Percentiles rank a stretch among this genome's conserved stretches.
Conservation (phyloP, 208 protist species). For the Angomonas ambiguus region DNA sequence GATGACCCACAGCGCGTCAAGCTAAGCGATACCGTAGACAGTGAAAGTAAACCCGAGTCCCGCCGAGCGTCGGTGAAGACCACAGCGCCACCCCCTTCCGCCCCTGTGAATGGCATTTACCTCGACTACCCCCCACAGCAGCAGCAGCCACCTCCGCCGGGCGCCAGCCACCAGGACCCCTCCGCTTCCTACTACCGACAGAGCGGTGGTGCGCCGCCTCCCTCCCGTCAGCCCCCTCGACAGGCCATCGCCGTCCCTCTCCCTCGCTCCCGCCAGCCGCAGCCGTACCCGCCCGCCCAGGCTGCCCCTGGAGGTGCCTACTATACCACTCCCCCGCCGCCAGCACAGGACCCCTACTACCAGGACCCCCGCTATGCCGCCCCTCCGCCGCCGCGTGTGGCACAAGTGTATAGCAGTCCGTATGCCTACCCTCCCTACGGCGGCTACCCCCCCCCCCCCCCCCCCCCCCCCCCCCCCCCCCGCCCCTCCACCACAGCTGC, state of each 20-base stretch:
- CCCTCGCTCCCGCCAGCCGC: not conserved
- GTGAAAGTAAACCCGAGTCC: too few species aligned
- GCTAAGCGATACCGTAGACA: too few species aligned
- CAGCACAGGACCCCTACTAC: too few species aligned
- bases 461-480: not conserved
- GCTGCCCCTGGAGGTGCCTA: not conserved
- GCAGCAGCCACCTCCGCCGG: not conserved
- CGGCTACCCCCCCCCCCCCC: too few species aligned
- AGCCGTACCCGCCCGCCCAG: not conserved
- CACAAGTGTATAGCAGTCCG: not conserved
- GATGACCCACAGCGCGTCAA: too few species aligned
- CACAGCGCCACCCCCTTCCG: too few species aligned
- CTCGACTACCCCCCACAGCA: not conserved
- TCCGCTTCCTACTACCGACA: not conserved
- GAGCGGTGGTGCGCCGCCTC: too few species aligned
- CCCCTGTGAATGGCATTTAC: not conserved
- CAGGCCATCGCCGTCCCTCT: not conserved
- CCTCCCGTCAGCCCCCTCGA: too few species aligned
- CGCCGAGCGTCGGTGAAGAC: too few species aligned
- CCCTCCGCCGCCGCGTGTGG: not conserved
- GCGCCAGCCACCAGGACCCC: not conserved
- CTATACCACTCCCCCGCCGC: not conserved
- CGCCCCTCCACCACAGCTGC: not conserved
- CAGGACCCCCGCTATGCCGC: not conserved
- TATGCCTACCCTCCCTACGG: too few species aligned